Percentiles rank a stretch among this genome's conserved stretches.
Evolutionary conservation across 257 asterid species (phyloP).

Genomic region (Plectranthus barbatus): DNA sequence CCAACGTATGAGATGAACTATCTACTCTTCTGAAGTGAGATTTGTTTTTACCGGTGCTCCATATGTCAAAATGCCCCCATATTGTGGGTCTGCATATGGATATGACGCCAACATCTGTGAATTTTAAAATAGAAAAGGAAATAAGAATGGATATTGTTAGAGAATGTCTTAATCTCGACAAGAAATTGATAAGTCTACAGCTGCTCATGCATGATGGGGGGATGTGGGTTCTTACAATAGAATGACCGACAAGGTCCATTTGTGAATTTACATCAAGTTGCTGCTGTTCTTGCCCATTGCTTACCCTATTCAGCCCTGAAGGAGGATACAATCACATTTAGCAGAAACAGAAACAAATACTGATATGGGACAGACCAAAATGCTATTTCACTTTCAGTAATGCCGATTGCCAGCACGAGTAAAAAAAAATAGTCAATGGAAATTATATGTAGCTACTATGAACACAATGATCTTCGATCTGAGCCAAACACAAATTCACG

Average conservation of each 20-base stretch:
- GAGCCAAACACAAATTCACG: not conserved
- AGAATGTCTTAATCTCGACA: not conserved
- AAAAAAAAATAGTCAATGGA: not conserved
- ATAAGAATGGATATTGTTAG: not conserved
- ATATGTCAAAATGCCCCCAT: slow-evolving; percentile 53
- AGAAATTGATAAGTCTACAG: not conserved
- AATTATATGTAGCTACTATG: not conserved
- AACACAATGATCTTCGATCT: not conserved
- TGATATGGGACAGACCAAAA: not conserved
- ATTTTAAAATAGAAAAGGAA: not conserved
- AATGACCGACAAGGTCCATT: slow-evolving; percentile 73
- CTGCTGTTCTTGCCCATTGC: slow-evolving; percentile 33
- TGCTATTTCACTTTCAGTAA: not conserved
- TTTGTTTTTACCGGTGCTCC: slow-evolving; percentile 60
- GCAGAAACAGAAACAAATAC: not conserved
- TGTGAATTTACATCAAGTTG: slow-evolving; percentile 38
- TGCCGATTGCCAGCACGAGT: not conserved
- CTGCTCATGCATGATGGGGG: not conserved
- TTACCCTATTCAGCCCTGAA: slow-evolving; percentile 43
- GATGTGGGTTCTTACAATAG: slow-evolving; percentile 77
- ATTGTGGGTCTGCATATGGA: slow-evolving; percentile 61
- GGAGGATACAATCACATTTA: slow-evolving; percentile 1
- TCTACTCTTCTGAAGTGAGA: not conserved
- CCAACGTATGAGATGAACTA: not conserved
- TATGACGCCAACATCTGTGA: slow-evolving; percentile 65